Base-by-base conservation (phyloP, 176 grass and related monocot species). In the Saccharum spontaneum region DNA sequence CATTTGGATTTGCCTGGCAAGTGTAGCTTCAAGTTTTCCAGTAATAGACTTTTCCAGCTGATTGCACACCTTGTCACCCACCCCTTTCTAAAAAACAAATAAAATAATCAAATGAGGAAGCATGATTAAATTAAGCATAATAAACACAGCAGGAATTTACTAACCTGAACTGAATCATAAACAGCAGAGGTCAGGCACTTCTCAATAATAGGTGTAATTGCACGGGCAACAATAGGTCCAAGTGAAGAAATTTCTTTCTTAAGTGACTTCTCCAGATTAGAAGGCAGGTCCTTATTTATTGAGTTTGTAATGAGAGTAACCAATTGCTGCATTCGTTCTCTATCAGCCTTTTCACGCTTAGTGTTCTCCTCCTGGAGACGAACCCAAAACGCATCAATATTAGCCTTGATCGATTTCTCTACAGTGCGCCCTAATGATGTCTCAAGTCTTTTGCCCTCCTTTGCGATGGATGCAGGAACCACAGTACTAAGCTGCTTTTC, bases 401-500 rank as follows among this genome's bases (percentile, higher is more conserved):
- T 92, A 80, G 86, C 88, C 71, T 99, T 99, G 82, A 96, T 54
- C 33, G 88, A 84, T 80, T 99, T 99, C 71, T 99, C 97, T 90
- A 99, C 90, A 71, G 61, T 86, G 70, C 94, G 91, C 43, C 91
- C 88, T 75, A 99, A 78, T 20, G 92, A 81, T 69, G 90, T 71
- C 63, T 99, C 97, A 4, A 99, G 60, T 88, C 82, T 94, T 81
- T 96, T 99, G 67, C 93, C 88, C 96, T 99, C 97, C 82, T 94
- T 99, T 18, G 92, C 84, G 52, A 99, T 77, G 81, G 91, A 84
- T 73, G 79, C 59, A 82, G 55, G 70, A 57, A 94, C 79, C 22
- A 92, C 71, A 66, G 86, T 64, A 85, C 79, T 83, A 79, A 99
- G 73, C 87, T 99, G 97, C 64, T 97, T 99, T 82, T 92, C 91